These are phyloP conservation scores for Trichoderma guizhouense DNA, from an alignment of 2,329 filamentous ascomycete species.

Conservation along the genomic window DNA sequence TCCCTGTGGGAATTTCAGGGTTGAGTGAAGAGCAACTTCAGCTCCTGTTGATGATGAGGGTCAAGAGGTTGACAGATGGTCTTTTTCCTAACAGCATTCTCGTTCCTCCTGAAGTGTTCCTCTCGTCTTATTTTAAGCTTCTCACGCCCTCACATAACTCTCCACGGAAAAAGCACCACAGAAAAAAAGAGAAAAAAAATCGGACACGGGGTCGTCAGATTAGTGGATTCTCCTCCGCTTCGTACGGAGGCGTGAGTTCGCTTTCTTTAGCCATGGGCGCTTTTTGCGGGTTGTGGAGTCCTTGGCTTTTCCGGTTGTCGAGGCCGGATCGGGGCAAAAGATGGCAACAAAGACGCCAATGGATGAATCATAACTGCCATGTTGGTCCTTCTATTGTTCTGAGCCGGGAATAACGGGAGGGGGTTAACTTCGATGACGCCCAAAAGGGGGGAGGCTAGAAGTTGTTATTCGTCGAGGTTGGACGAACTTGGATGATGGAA, in stretches of 20 bases:
- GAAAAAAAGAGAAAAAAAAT: constrained; percentile 4
- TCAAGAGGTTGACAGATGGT: not conserved
- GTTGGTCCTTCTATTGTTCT: not conserved
- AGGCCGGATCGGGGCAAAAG: constrained; percentile 13
- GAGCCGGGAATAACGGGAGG: not conserved
- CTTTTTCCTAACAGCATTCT: not conserved
- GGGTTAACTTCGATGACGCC: not conserved
- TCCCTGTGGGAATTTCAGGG: not conserved
- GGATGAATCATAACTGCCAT: not conserved
- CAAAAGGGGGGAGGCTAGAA: not conserved
- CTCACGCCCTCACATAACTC: not conserved
- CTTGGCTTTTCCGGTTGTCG: not conserved
- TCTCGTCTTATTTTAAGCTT: not conserved
- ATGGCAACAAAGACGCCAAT: constrained; percentile 7
- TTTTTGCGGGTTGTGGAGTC: not conserved
- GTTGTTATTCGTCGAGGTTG: not conserved
- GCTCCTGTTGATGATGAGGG: not conserved
- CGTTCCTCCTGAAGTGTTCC: not conserved
- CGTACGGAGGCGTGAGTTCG: not conserved
- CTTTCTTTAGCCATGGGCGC: not conserved
- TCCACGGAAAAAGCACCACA: not conserved
- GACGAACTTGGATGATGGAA: not conserved
- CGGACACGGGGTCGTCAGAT: not conserved
- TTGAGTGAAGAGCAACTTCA: not conserved
- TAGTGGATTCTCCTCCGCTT: not conserved